Evolutionary conservation across 805 yeast species (phyloP).

Genomic region (Candida hungchunana): DNA sequence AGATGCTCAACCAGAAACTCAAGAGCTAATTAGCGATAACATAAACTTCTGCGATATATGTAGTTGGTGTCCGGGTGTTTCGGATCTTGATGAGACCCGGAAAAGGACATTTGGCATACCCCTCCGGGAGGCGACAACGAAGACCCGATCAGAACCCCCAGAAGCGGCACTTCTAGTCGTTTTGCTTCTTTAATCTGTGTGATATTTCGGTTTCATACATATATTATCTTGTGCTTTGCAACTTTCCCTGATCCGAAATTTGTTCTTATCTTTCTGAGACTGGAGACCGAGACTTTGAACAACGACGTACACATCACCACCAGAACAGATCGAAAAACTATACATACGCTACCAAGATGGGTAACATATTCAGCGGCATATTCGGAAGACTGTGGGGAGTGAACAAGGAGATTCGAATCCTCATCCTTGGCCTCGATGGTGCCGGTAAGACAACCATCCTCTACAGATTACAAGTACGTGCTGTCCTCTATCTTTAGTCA

Average conservation of each 20-base stretch:
- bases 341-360: conserved; percentile 44
- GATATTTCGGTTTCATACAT: background rate
- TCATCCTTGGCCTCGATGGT: conserved; percentile 91
- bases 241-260: background rate
- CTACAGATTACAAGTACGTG: conserved; percentile 67
- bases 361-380: conserved; percentile 83
- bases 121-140: background rate
- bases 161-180: no score
- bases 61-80: conserved; percentile 4
- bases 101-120: conserved; percentile 9
- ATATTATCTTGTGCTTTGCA: background rate
- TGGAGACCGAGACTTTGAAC: no score
- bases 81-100: background rate
- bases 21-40: background rate
- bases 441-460: conserved; percentile 96
- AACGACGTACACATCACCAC: conserved; percentile 24
- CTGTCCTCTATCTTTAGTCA: background rate
- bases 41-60: background rate
- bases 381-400: conserved; percentile 87
- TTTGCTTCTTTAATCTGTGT: no score
- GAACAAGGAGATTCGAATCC: conserved; percentile 82
- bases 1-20: conserved; percentile 35
- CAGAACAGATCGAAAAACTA: conserved; percentile 2
- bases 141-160: background rate
- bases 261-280: no score